Conservation (phyloP, 495 filamentous ascomycete species). For the Saxispiralis lemnorum region DNA sequence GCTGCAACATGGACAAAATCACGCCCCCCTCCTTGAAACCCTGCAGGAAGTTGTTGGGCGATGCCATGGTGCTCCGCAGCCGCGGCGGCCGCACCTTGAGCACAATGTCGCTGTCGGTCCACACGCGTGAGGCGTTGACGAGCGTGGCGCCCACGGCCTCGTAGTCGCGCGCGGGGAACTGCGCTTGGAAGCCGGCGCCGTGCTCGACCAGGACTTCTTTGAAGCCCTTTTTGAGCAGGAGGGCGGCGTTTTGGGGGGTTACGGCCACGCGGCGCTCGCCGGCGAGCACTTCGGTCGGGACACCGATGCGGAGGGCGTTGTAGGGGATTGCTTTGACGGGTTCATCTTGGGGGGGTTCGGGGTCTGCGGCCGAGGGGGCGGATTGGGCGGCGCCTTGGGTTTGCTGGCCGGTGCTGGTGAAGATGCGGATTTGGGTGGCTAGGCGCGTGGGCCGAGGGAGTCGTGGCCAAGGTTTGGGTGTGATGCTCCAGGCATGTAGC, state of each 20-base stretch:
- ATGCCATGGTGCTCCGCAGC: slow-evolving; percentile 6
- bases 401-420: slow-evolving; percentile 4
- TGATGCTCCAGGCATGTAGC: slow-evolving; percentile 7
- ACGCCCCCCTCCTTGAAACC: slow-evolving; percentile 14
- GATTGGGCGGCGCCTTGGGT: background rate
- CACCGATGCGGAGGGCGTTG: slow-evolving; percentile 46
- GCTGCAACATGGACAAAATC: slow-evolving; percentile 14
- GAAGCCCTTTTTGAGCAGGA: slow-evolving; percentile 66
- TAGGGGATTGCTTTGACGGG: slow-evolving; percentile 39
- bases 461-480: background rate
- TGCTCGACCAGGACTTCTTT: slow-evolving; percentile 52
- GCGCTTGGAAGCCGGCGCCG: slow-evolving; percentile 54
- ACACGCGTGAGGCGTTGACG: slow-evolving; percentile 43
- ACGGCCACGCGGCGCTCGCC: slow-evolving; percentile 64
- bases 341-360: background rate
- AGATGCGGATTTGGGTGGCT: slow-evolving; percentile 1
- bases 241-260: slow-evolving; percentile 58
- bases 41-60: slow-evolving; percentile 14
- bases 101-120: slow-evolving; percentile 53
- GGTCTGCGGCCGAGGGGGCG: background rate
- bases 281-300: slow-evolving; percentile 40
- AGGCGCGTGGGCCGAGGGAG: background rate
- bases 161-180: slow-evolving; percentile 55
- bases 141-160: slow-evolving; percentile 53
- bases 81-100: slow-evolving; percentile 57